Percentiles rank a stretch among this genome's conserved stretches.
Conservation (phyloP, 2,329 filamentous ascomycete species). For the Pezizomycotina sp. region DNA sequence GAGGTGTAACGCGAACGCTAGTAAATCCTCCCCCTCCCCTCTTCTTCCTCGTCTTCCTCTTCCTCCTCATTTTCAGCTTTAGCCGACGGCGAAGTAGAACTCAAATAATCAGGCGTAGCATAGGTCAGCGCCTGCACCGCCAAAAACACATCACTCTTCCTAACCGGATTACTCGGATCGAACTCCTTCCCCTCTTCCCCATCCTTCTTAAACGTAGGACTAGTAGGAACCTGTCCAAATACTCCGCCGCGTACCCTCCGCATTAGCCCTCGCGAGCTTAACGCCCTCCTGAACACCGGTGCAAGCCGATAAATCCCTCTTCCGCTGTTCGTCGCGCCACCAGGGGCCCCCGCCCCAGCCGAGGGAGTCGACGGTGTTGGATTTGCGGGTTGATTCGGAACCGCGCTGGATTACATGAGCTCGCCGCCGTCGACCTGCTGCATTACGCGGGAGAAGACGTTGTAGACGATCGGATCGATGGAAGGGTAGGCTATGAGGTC, state of each 20-base stretch:
- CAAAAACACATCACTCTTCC: slow-evolving; percentile 87
- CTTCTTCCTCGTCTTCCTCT: slow-evolving; percentile 40
- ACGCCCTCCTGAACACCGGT: slow-evolving; percentile 71
- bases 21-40: slow-evolving; percentile 26
- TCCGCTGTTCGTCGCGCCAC: slow-evolving; percentile 58
- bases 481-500: slow-evolving; percentile 89
- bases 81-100: slow-evolving; percentile 25
- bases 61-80: slow-evolving; percentile 39
- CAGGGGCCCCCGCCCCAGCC: slow-evolving; percentile 86
- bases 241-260: slow-evolving; percentile 79
- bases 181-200: slow-evolving; percentile 54
- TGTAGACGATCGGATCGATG: slow-evolving; percentile 80
- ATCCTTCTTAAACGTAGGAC: slow-evolving; percentile 38
- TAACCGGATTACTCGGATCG: slow-evolving; percentile 51
- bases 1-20: slow-evolving; percentile 63
- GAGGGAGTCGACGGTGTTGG: slow-evolving; percentile 39
- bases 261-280: slow-evolving; percentile 76
- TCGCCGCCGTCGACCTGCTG: slow-evolving; percentile 97
- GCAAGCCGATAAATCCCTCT: slow-evolving; percentile 63
- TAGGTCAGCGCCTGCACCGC: slow-evolving; percentile 65
- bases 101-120: slow-evolving; percentile 42
- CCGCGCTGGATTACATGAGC: slow-evolving; percentile 87
- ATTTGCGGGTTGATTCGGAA: slow-evolving; percentile 58
- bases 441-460: slow-evolving; percentile 90
- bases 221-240: slow-evolving; percentile 45